Percentiles rank a stretch among this genome's conserved stretches.
Conservation (phyloP, 169 alveolate species). For the Pseudocohnilembus persalinus region DNA sequence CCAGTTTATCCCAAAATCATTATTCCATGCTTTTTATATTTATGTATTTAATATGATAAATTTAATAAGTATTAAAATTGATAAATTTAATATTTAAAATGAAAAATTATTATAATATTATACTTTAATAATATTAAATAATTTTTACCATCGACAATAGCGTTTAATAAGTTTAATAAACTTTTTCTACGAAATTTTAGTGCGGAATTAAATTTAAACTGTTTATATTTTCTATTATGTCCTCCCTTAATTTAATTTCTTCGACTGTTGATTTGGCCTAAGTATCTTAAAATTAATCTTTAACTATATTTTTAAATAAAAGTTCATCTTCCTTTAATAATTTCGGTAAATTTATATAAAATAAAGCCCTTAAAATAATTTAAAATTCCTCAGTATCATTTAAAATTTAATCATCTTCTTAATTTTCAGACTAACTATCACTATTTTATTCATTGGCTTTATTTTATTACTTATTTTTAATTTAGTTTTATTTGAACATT, state of each 20-base stretch:
- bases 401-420: neutral
- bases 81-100: no score
- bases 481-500: conserved; percentile 69
- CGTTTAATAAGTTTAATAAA: conserved; percentile 78
- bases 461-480: conserved; percentile 31
- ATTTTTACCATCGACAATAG: conserved; percentile 45
- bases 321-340: conserved; percentile 70
- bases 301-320: conserved; percentile 63
- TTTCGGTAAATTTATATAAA: conserved; percentile 75
- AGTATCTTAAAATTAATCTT: conserved; percentile 78
- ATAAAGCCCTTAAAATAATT: conserved; percentile 65
- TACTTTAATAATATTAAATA: no score
- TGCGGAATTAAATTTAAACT: conserved; percentile 49
- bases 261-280: conserved; percentile 86
- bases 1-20: conserved; percentile 87
- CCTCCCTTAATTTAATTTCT: conserved; percentile 70
- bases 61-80: no score
- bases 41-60: no score
- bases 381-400: no score
- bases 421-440: neutral
- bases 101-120: no score
- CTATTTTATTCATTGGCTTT: neutral
- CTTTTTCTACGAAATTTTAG: conserved; percentile 66
- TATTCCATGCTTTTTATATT: conserved; percentile 73
- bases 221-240: neutral